Evolutionary conservation across 257 asterid species (phyloP).

Genomic region (Solanum dulcamara): DNA sequence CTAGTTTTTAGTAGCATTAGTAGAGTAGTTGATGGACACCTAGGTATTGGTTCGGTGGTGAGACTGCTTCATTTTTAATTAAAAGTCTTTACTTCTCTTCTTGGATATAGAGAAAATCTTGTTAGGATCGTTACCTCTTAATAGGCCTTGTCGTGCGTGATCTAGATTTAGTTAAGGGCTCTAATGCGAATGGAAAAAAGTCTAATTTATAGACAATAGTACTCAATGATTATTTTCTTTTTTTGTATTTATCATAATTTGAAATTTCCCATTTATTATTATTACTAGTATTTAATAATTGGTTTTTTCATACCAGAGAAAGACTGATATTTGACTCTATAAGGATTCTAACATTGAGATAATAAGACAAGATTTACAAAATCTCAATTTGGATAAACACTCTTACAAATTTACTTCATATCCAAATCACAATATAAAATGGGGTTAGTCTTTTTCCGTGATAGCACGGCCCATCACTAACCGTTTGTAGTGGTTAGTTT

Average conservation of each 20-base stretch:
- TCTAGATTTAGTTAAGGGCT: fast-evolving
- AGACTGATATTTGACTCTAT: background rate
- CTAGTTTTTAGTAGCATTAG: background rate
- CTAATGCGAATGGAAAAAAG: too few relatives aligned
- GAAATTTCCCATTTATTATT: background rate
- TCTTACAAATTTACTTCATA: background rate
- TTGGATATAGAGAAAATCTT: too few relatives aligned
- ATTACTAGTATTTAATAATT: background rate
- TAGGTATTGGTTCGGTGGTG: too few relatives aligned
- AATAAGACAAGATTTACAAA: background rate
- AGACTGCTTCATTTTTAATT: too few relatives aligned
- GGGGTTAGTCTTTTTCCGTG: background rate
- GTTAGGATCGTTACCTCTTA: too few relatives aligned
- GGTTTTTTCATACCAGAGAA: background rate
- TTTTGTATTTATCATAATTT: background rate
- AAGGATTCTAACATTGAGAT: background rate
- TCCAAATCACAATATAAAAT: background rate
- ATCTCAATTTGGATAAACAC: background rate
- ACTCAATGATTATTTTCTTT: background rate
- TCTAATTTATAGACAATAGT: background rate
- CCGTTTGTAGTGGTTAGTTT: too few relatives aligned
- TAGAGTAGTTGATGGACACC: background rate
- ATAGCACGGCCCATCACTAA: too few relatives aligned
- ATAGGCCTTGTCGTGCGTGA: background rate
- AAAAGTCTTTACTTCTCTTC: too few relatives aligned